Conservation (phyloP, 768 basidiomycete species). For the Xanthoconium stramineum region DNA sequence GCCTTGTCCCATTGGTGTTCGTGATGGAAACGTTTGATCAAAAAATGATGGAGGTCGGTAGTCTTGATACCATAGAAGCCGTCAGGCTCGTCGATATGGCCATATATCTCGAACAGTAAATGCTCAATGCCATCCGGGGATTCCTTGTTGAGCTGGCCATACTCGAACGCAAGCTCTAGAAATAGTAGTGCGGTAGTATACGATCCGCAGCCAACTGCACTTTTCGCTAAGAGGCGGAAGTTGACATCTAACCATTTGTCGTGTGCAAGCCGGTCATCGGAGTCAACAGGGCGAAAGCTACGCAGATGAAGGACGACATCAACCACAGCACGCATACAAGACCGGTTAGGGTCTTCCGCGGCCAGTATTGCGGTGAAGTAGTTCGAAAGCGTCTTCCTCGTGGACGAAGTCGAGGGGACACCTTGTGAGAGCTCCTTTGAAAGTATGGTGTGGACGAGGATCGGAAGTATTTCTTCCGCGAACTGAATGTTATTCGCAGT, state of each 20-base stretch:
- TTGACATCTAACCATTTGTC: conserved; percentile 84
- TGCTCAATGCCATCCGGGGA: conserved; percentile 48
- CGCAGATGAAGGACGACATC: conserved; percentile 80
- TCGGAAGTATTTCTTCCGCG: conserved; percentile 66
- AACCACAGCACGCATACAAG: conserved; percentile 57
- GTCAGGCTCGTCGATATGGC: conserved; percentile 95
- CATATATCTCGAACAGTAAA: conserved; percentile 88
- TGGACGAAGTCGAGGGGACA: neutral
- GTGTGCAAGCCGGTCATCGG: conserved; percentile 46
- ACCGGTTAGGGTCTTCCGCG: conserved; percentile 35
- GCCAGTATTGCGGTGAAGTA: conserved; percentile 27
- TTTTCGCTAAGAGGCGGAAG: conserved; percentile 64
- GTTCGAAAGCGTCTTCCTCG: conserved; percentile 20
- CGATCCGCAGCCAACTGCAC: conserved; percentile 73
- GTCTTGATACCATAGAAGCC: conserved; percentile 95
- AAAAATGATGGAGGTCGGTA: conserved; percentile 69
- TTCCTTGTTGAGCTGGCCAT: conserved; percentile 29
- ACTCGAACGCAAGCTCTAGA: conserved; percentile 73
- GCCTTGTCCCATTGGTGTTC: conserved; percentile 93
- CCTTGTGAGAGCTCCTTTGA: conserved; percentile 24
- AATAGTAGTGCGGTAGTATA: conserved; percentile 91
- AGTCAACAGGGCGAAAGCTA: conserved; percentile 45
- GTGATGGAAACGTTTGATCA: conserved; percentile 86
- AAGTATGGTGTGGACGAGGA: conserved; percentile 71
- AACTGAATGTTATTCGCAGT: conserved; percentile 53